A percentile compares a stretch with the other conserved stretches of the same genome.
phyloP scores from a whole-genome alignment of 2,329 filamentous ascomycete species.

The Calonectria naviculata region DNA sequence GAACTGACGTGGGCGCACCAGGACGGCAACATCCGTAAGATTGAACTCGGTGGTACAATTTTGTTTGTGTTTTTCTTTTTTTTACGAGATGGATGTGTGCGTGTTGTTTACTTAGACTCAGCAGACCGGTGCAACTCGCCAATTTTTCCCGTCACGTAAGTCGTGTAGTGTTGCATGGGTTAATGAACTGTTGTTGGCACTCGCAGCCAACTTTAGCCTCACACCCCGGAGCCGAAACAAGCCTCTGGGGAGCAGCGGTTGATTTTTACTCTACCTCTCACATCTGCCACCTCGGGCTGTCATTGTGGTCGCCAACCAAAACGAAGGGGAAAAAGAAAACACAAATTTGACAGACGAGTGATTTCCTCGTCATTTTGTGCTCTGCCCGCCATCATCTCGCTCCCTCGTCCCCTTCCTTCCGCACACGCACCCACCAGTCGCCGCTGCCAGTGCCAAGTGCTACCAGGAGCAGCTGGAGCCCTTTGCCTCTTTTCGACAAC shows the following conservation, averaged over 20 bases:
- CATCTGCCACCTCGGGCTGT: neutral
- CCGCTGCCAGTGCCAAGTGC: neutral
- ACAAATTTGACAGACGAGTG: neutral
- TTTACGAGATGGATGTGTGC: neutral
- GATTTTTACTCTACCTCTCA: conserved; percentile 1
- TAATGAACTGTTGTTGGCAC: neutral
- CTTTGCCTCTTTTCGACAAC: conserved; percentile 34
- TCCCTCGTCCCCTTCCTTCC: conserved; percentile 24
- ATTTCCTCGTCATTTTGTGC: conserved; percentile 10
- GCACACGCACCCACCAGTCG: neutral
- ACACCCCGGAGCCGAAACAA: conserved; percentile 10
- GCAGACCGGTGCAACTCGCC: neutral
- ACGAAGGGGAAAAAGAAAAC: neutral
- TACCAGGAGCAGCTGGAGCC: conserved; percentile 1
- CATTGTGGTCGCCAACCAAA: neutral
- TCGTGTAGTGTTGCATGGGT: neutral
- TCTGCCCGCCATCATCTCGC: conserved; percentile 10
- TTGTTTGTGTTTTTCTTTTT: neutral
- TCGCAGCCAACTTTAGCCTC: conserved; percentile 13
- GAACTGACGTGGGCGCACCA: conserved; percentile 6
- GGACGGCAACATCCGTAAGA: neutral
- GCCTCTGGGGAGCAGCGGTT: neutral
- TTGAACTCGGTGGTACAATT: neutral
- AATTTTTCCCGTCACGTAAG: neutral
- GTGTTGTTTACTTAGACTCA: neutral